Percentiles rank a stretch among this genome's conserved stretches.
Conservation (phyloP, 2,329 filamentous ascomycete species). For the Cytospora chrysosperma region DNA sequence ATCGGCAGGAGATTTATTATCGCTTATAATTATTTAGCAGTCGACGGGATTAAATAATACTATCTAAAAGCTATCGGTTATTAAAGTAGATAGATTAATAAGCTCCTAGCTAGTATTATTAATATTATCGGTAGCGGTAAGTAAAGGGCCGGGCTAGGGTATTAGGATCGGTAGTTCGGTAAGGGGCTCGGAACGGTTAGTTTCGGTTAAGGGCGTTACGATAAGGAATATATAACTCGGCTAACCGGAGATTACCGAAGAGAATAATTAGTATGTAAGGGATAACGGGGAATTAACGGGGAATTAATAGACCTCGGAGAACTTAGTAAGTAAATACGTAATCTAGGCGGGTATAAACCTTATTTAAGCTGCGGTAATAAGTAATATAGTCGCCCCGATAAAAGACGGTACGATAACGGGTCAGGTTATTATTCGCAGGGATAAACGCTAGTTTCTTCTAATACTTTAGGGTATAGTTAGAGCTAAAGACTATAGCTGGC, state of each 20-base stretch:
- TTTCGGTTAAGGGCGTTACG: no score
- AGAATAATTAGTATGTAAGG: no score
- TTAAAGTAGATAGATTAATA: not conserved
- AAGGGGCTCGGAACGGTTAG: no score
- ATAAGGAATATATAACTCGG: no score
- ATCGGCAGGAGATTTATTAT: not conserved
- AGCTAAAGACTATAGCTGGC: not conserved
- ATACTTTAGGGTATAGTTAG: not conserved
- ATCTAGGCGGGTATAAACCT: not conserved
- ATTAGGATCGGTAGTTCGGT: not conserved
- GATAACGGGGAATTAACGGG: no score
- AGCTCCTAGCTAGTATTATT: not conserved
- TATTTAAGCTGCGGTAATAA: not conserved
- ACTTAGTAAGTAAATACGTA: not conserved
- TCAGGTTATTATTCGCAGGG: not conserved
- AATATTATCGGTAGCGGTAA: not conserved
- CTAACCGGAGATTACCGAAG: no score
- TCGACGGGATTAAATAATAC: not conserved
- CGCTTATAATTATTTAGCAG: not conserved
- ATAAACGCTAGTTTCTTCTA: not conserved
- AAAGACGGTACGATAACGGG: not conserved
- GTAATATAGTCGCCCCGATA: not conserved
- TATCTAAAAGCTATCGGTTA: not conserved
- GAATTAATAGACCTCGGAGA: not conserved
- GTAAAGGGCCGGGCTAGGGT: not conserved